Evolutionary conservation across 164 flowering plant genomes (phyloP), one percentile per base, ranked within the genome.

Genomic region (Cinnamomum micranthum): DNA sequence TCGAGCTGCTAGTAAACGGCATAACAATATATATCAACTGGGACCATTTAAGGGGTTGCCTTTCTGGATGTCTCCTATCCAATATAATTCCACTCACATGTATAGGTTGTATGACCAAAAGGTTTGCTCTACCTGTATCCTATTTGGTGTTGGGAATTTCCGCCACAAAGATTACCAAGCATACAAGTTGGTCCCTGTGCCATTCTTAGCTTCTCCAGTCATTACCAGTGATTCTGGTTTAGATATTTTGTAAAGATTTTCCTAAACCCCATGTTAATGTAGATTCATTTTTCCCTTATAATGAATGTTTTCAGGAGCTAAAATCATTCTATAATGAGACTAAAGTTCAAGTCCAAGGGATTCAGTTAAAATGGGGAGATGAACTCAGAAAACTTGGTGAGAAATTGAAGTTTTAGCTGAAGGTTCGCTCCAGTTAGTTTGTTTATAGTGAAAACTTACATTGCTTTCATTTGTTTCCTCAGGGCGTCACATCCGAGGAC

Each of bases 341-440:
- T 50, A 90, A 79, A 76, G 74, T 20, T 51, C 85, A 86, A 73
- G 82, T 90, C 20, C 79, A 73, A n/a, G 75, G 79, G 50, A 78
- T 77, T 69, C 89, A 86, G n/a, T 80, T 76, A 68, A 77, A 76
- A 25, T 93, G 97, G 94, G 84, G 82, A 35, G 81, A 83, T 69
- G 90, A 93, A 79, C 76, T 86, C 47, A 75, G 69, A 31, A 85
- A 76, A 68, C 89, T 93, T 63, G 89, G 97, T 92, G 80, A 88
- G 88, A 71, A 78, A 35, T 22, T 31, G 25, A 3, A 51, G n/a
- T 65, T 25, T 23, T 41, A 41, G 27, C 35, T 69, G 13, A 47
- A 7, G 58, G 19, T 69, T 14, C 20, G 41, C 55, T 9, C 25
- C 14, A 25, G n/a, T 4, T 68, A 22, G 27, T 55, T 25, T 68